Base-by-base conservation (phyloP, 495 filamentous ascomycete genomes). In the Pseudotulostoma volvatum region DNA sequence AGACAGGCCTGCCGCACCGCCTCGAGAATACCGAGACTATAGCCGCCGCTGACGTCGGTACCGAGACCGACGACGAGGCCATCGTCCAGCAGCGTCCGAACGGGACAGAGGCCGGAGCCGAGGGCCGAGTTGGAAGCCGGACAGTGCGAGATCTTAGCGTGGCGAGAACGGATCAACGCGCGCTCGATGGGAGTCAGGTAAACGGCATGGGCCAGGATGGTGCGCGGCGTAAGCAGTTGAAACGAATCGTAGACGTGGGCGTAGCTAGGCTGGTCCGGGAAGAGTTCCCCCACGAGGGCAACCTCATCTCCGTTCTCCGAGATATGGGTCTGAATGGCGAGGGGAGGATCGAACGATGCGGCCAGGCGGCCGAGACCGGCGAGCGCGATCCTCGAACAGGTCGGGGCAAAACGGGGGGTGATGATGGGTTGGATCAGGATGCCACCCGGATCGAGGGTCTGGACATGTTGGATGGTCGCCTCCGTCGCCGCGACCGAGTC, bases 251-350 rank as follows among this genome's bases (percentile, higher is more conserved):
- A 97, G 33, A 94, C 85, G 23, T 57, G 60, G 4, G 86, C 66
- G 54, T 97, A 97, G 21, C 53, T 63, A 1, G 49, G 49, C 20
- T 61, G 55, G 0, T 67, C 54, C 0, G 85, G 84, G 57, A 93
- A 94, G 7, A 87, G 54, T 15, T 68, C 40, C 4, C 55, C 47
- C 1, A 95, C 86, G 1, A 93, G 70, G 2, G 53, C 59, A 34
- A 83, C 50, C 57, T 97, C 90, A 47, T 60, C 53, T 2, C 49
- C 60, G 59, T 93, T 96, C 53, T 97, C 90, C 0, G 77, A 76
- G 53, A 97, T 79, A 59, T 97, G 90, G 1, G 90, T 97, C 59
- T 97, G 90, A 36, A 85, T 70, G 9, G 76, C 76, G 0, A 87
- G 55, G 0, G 61, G 66, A 2, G 66, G 62, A 5, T 58, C 53